Conservation (phyloP, 352 stramenopile genomes). For the Globisporangium carolinianum region DNA sequence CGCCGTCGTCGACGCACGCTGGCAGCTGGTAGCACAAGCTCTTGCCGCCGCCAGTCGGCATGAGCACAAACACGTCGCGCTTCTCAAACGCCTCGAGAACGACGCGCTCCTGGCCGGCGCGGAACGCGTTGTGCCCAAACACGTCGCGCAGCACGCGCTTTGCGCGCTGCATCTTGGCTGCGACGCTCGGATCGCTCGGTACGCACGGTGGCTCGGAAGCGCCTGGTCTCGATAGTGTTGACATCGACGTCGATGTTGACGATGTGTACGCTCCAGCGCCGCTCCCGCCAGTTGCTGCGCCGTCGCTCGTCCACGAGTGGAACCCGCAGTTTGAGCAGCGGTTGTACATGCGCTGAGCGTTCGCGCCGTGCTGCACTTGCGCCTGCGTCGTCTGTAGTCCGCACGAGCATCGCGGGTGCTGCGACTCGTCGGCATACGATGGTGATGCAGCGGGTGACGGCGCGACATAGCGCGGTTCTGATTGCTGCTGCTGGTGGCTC, state of each 20-base stretch:
- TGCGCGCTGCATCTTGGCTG: constrained; percentile 59
- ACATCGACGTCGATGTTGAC: constrained; percentile 1
- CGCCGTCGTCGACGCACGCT: constrained; percentile 82
- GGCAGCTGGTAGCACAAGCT: constrained; percentile 97
- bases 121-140: constrained; percentile 96
- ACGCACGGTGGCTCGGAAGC: constrained; percentile 25
- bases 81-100: constrained; percentile 90
- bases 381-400: constrained; percentile 49
- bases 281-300: constrained; percentile 6
- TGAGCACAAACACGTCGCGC: constrained; percentile 97
- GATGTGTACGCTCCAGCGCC: background rate
- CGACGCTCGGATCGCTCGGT: constrained; percentile 40
- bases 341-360: constrained; percentile 62
- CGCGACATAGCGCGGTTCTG: constrained; percentile 4
- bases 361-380: constrained; percentile 59
- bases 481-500: background rate
- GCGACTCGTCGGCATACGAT: background rate
- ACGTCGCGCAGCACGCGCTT: constrained; percentile 78
- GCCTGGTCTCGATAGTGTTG: constrained; percentile 4
- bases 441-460: constrained; percentile 1
- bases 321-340: constrained; percentile 71
- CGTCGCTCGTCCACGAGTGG: constrained; percentile 57
- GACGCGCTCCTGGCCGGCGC: constrained; percentile 92
- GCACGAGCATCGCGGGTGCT: constrained; percentile 34
- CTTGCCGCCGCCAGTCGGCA: constrained; percentile 99